Evolutionary conservation across 2,329 filamentous ascomycete genomes (phyloP).

Genomic region (Tolypocladium ophioglossoides): DNA sequence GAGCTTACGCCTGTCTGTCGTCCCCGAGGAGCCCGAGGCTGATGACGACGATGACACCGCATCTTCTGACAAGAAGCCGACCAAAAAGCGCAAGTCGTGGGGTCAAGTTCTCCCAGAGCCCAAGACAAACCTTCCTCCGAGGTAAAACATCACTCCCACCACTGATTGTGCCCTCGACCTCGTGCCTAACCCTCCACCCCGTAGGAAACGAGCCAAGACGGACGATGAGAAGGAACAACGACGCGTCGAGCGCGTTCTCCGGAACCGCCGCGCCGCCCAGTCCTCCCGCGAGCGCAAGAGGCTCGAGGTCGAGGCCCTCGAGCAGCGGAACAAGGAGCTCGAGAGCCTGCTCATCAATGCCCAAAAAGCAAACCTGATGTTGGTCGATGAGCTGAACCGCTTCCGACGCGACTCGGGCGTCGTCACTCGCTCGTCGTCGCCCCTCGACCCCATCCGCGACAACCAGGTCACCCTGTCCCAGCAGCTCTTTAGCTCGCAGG

Average conservation of each 20-base stretch:
- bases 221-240: constrained; percentile 98
- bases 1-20: constrained; percentile 9
- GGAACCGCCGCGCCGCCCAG: constrained; percentile 91
- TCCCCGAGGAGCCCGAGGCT: constrained; percentile 13
- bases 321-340: constrained; percentile 62
- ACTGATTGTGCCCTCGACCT: neutral
- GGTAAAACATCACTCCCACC: constrained; percentile 38
- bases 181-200: constrained; percentile 3
- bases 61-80: constrained; percentile 53
- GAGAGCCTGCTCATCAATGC: constrained; percentile 51
- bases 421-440: constrained; percentile 27
- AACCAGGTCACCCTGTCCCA: constrained; percentile 47
- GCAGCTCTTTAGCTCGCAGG: constrained; percentile 43
- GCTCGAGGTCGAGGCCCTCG: constrained; percentile 75
- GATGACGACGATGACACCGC: constrained; percentile 8
- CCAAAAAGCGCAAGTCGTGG: constrained; percentile 98
- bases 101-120: constrained; percentile 93
- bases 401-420: constrained; percentile 34
- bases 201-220: constrained; percentile 91
- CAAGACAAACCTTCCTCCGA: constrained; percentile 89
- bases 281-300: constrained; percentile 93
- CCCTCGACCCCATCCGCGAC: constrained; percentile 30
- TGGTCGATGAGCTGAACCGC: constrained; percentile 39
- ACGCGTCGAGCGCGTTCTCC: constrained; percentile 90
- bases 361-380: constrained; percentile 38